Evolutionary conservation across 345 rosid genomes (phyloP).

Genomic region (Punica granatum): DNA sequence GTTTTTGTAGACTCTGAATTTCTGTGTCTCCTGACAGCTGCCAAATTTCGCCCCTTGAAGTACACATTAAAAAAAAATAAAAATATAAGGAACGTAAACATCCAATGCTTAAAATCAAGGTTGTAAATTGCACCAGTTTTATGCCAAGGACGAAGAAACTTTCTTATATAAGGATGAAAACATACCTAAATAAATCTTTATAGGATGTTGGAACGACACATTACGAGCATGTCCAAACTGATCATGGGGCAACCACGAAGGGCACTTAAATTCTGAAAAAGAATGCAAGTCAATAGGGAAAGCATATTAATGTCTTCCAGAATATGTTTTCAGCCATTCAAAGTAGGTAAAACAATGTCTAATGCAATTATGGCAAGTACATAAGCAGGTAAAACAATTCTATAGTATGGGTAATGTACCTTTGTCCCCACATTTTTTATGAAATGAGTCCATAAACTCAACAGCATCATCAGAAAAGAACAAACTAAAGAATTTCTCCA

Average conservation of each 20-base stretch:
- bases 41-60: constrained; percentile 85
- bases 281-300: constrained; percentile 6
- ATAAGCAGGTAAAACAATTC: neutral
- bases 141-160: neutral
- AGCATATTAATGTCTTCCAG: constrained; percentile 3
- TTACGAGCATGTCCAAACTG: constrained; percentile 71
- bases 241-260: constrained; percentile 68
- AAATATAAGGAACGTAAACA: neutral
- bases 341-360: neutral
- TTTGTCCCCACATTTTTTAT: constrained; percentile 81
- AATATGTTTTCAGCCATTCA: neutral
- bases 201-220: constrained; percentile 89
- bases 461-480: constrained; percentile 65
- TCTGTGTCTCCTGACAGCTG: constrained; percentile 81
- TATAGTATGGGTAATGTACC: constrained; percentile 31
- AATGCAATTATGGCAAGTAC: neutral
- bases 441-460: constrained; percentile 69
- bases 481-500: constrained; percentile 69
- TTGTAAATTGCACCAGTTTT: neutral
- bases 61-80: neutral
- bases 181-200: constrained; percentile 90
- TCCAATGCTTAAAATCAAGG: neutral
- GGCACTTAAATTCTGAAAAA: constrained; percentile 69
- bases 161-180: neutral
- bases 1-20: constrained; percentile 69